These are phyloP conservation scores for Cladophialophora yegresii DNA, from an alignment of 2,329 filamentous ascomycete species.

Conservation along the genomic window DNA sequence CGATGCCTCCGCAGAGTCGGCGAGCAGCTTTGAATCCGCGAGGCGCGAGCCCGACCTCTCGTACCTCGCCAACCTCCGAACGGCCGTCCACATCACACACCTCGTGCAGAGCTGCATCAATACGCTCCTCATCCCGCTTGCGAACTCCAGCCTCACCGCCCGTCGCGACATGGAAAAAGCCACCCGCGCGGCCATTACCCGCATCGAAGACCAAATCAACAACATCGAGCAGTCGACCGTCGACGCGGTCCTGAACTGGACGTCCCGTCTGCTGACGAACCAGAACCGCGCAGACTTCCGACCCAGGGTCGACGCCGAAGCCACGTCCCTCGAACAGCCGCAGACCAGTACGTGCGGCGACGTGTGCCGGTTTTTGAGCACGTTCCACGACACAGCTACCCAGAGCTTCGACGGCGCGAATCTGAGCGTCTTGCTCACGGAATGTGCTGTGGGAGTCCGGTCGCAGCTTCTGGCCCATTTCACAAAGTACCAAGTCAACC, in stretches of 20 bases:
- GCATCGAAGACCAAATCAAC: conserved; percentile 82
- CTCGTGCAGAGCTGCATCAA: conserved; percentile 91
- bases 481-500: conserved; percentile 89
- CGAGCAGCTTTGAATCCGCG: conserved; percentile 71
- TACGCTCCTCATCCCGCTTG: conserved; percentile 85
- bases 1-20: conserved; percentile 71
- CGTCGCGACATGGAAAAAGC: conserved; percentile 86
- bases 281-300: conserved; percentile 91
- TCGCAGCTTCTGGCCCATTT: conserved; percentile 85
- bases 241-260: conserved; percentile 75
- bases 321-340: conserved; percentile 65
- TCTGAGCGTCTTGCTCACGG: conserved; percentile 75
- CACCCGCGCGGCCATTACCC: conserved; percentile 69
- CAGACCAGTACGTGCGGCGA: conserved; percentile 83
- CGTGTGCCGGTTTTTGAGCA: conserved; percentile 77
- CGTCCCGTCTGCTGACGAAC: conserved; percentile 67
- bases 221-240: conserved; percentile 68
- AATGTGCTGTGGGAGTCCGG: conserved; percentile 78
- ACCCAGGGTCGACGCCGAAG: conserved; percentile 74
- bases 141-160: conserved; percentile 85
- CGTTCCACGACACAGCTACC: conserved; percentile 63
- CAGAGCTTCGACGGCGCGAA: conserved; percentile 81
- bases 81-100: conserved; percentile 84
- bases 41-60: conserved; percentile 85
- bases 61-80: conserved; percentile 76